These are phyloP conservation scores for Filobasidium floriforme DNA, from an alignment of 768 basidiomycete species.

Conservation along the genomic window DNA sequence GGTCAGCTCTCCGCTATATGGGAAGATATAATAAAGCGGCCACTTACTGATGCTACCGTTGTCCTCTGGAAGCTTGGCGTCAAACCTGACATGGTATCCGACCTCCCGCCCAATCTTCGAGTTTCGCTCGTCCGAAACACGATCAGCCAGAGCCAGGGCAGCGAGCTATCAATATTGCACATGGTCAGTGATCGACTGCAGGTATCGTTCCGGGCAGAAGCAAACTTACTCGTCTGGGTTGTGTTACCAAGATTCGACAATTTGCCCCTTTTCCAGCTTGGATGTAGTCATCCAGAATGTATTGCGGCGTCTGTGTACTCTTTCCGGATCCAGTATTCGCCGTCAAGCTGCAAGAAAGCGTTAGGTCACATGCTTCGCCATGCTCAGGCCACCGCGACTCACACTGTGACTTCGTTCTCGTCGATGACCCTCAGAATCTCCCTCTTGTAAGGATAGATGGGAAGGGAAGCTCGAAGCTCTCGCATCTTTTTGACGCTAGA, in stretches of 20 bases:
- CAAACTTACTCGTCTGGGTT: constrained; percentile 63
- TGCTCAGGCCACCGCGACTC: background rate
- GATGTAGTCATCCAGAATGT: constrained; percentile 78
- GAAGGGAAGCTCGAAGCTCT: constrained; percentile 58
- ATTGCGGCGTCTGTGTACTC: constrained; percentile 88
- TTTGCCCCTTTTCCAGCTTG: constrained; percentile 66
- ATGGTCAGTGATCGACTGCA: too few relatives aligned
- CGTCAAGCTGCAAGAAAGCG: constrained; percentile 45
- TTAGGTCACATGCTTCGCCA: too few relatives aligned
- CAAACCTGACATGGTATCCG: constrained; percentile 90
- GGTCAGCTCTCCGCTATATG: constrained; percentile 29
- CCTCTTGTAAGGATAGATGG: constrained; percentile 62
- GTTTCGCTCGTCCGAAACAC: constrained; percentile 80
- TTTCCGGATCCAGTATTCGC: constrained; percentile 88
- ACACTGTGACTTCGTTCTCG: constrained; percentile 65
- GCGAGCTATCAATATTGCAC: constrained; percentile 45
- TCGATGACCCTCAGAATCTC: constrained; percentile 63
- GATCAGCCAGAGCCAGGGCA: constrained; percentile 82
- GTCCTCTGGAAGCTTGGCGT: constrained; percentile 65
- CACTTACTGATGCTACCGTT: constrained; percentile 54
- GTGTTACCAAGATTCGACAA: constrained; percentile 88
- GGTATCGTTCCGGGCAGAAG: too few relatives aligned
- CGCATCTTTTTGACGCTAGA: constrained; percentile 62
- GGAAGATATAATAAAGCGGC: constrained; percentile 50
- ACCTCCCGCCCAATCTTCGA: constrained; percentile 63